These are phyloP conservation scores for Puccinia coronata DNA, from an alignment of 1,284 basidiomycete genomes.

Conservation along the genomic window DNA sequence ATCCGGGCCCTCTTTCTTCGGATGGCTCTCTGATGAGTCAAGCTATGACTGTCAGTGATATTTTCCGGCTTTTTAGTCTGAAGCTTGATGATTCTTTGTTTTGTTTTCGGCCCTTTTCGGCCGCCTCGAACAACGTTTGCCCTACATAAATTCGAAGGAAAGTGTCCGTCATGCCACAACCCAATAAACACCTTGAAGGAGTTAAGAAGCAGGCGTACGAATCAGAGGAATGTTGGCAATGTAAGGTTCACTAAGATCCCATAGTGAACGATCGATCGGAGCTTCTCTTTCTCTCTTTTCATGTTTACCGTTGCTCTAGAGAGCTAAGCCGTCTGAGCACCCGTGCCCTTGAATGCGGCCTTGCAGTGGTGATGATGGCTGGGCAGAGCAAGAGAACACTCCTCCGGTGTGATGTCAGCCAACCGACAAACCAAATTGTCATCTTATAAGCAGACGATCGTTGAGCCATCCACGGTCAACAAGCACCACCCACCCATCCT, in stretches of 20 bases:
- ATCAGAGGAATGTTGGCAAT: background rate
- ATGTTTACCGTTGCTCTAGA: background rate
- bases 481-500: background rate
- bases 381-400: background rate
- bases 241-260: slow-evolving; percentile 7
- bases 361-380: background rate
- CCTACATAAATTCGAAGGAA: no score
- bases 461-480: background rate
- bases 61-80: no score
- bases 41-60: background rate
- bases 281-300: background rate
- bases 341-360: background rate
- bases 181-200: no score
- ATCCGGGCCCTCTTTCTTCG: background rate
- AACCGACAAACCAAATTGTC: background rate
- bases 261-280: background rate
- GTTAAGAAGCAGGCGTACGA: background rate
- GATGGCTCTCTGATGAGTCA: background rate
- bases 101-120: no score
- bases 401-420: background rate
- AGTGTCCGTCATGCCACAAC: no score
- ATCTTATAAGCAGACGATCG: background rate
- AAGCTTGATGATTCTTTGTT: no score
- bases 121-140: no score
- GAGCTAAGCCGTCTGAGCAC: background rate